Conservation (phyloP, 805 yeast species). For the Wickerhamiella allomyrinae region DNA sequence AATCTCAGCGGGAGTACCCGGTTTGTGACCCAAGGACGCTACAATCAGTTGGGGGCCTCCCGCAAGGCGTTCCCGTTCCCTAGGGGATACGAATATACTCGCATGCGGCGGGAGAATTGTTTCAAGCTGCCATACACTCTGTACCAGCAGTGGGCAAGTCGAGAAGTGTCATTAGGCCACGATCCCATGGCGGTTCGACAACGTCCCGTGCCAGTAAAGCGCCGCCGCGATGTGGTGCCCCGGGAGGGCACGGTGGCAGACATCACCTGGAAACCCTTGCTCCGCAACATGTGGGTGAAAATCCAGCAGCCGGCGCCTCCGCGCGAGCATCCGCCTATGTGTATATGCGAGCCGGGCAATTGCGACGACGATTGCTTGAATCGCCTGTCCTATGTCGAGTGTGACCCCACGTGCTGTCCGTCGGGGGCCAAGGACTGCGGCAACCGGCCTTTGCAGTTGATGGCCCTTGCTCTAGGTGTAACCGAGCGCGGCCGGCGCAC, state of each 20-base stretch:
- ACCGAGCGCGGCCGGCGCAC: not conserved
- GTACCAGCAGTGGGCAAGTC: not conserved
- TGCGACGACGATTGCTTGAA: slow-evolving; percentile 29
- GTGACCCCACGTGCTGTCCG: slow-evolving; percentile 24
- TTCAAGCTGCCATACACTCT: not conserved
- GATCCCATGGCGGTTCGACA: not conserved
- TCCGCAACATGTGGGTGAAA: not conserved
- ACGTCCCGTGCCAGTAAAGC: not conserved
- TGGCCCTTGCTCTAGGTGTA: slow-evolving; percentile 6
- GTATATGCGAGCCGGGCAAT: not conserved
- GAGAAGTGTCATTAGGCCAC: not conserved
- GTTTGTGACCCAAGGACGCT: not conserved
- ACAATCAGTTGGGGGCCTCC: not conserved
- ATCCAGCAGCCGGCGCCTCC: not conserved
- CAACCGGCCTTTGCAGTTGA: slow-evolving; percentile 25
- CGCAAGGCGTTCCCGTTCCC: slow-evolving; percentile 1
- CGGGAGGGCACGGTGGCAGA: not conserved
- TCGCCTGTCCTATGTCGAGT: slow-evolving; percentile 24
- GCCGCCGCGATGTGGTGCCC: not conserved
- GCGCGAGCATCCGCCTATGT: not conserved
- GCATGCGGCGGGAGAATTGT: not conserved
- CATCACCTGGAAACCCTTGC: not conserved
- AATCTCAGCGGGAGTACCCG: not conserved
- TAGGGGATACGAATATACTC: not conserved
- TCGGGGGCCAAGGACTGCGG: slow-evolving; percentile 26